These are phyloP conservation scores for Bifiguratus adelaidae DNA, from an alignment of 192 early-diverging fungal species.

Conservation along the genomic window DNA sequence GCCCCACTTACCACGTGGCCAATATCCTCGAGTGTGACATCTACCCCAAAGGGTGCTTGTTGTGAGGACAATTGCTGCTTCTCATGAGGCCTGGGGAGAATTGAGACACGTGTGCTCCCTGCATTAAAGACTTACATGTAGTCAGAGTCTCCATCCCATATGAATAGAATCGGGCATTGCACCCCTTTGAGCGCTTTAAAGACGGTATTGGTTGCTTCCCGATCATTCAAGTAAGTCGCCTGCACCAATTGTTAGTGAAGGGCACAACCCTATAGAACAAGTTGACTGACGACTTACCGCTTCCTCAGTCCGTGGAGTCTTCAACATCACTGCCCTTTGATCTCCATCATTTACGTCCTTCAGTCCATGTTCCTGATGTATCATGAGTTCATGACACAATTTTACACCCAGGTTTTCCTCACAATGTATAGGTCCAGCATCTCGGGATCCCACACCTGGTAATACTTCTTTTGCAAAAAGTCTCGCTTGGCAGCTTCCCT, in stretches of 20 bases:
- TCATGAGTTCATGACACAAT: background rate
- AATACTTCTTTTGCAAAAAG: constrained; percentile 20
- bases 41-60: too few relatives aligned
- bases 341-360: constrained; percentile 22
- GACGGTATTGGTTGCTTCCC: constrained; percentile 7
- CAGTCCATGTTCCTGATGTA: constrained; percentile 27
- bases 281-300: constrained; percentile 29
- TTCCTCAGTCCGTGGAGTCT: constrained; percentile 29
- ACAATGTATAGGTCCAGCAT: constrained; percentile 40
- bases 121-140: too few relatives aligned
- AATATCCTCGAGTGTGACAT: too few relatives aligned
- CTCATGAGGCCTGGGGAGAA: too few relatives aligned
- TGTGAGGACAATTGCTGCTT: too few relatives aligned
- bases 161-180: too few relatives aligned
- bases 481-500: constrained; percentile 14
- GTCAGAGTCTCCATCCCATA: too few relatives aligned
- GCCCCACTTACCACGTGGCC: too few relatives aligned
- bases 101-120: too few relatives aligned
- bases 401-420: constrained; percentile 4
- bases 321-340: too few relatives aligned
- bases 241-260: background rate
- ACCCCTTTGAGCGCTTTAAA: constrained; percentile 19
- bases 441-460: constrained; percentile 30
- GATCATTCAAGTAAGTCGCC: constrained; percentile 6
- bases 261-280: background rate